These are phyloP conservation scores for Colletotrichum tropicale DNA, from an alignment of 2,329 filamentous ascomycete genomes.

Conservation along the genomic window DNA sequence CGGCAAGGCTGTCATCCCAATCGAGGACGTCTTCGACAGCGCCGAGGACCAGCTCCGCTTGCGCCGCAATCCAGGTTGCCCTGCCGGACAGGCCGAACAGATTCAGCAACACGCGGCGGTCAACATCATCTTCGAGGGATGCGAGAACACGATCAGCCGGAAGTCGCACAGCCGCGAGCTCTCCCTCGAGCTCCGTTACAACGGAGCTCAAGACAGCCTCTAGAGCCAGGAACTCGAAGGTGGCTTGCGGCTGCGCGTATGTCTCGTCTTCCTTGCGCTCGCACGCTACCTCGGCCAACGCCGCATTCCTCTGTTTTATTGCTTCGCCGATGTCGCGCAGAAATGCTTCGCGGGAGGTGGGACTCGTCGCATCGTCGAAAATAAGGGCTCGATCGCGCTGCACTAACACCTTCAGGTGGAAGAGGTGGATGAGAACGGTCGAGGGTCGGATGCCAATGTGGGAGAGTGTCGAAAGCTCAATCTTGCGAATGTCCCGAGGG, in stretches of 20 bases:
- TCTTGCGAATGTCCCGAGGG: slow-evolving; percentile 93
- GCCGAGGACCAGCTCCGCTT: slow-evolving; percentile 89
- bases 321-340: slow-evolving; percentile 95
- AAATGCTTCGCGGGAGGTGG: slow-evolving; percentile 93
- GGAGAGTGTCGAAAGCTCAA: slow-evolving; percentile 92
- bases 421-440: slow-evolving; percentile 90
- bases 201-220: slow-evolving; percentile 95
- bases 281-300: slow-evolving; percentile 51
- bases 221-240: slow-evolving; percentile 91
- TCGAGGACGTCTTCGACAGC: slow-evolving; percentile 94
- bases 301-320: neutral
- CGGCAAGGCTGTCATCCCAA: slow-evolving; percentile 90
- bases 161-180: slow-evolving; percentile 91
- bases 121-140: slow-evolving; percentile 95
- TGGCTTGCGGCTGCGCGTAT: slow-evolving; percentile 68
- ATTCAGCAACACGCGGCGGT: slow-evolving; percentile 87
- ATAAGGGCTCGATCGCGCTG: slow-evolving; percentile 92
- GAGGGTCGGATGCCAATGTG: slow-evolving; percentile 93
- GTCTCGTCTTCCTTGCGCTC: slow-evolving; percentile 70
- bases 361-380: slow-evolving; percentile 92
- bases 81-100: slow-evolving; percentile 94
- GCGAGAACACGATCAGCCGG: slow-evolving; percentile 87
- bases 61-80: slow-evolving; percentile 94
- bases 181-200: slow-evolving; percentile 86
- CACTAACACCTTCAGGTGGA: slow-evolving; percentile 93